phyloP scores from a whole-genome alignment of 441 rosid species.

The Mallotus japonicus region DNA sequence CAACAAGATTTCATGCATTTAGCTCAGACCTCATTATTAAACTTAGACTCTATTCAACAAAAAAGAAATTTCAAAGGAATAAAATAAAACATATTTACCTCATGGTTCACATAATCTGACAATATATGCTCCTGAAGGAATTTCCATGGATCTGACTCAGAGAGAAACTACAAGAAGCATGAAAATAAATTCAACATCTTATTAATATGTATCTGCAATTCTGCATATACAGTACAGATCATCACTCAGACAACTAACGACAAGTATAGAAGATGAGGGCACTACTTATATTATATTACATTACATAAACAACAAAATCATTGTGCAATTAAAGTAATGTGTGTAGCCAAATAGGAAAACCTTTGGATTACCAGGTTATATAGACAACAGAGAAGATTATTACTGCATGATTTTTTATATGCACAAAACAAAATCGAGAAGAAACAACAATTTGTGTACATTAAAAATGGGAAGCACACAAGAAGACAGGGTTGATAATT shows the following conservation, averaged over 20 bases:
- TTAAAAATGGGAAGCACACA: background rate
- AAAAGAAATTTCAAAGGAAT: constrained; percentile 12
- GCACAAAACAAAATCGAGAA: background rate
- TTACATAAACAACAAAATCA: background rate
- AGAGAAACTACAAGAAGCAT: constrained; percentile 64
- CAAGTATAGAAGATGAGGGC: background rate
- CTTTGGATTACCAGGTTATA: background rate
- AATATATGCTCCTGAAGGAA: constrained; percentile 74
- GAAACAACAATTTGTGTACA: background rate
- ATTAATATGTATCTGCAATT: constrained; percentile 16
- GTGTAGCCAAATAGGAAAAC: background rate
- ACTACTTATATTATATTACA: background rate
- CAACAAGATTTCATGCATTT: background rate
- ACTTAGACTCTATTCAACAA: constrained; percentile 14
- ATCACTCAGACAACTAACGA: constrained; percentile 1
- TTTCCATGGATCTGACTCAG: constrained; percentile 89
- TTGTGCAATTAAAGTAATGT: constrained; percentile 3
- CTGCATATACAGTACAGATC: constrained; percentile 23
- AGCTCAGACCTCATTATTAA: background rate
- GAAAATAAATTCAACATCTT: constrained; percentile 10
- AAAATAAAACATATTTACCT: constrained; percentile 48
- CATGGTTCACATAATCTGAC: constrained; percentile 75
- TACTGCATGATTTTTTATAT: background rate
- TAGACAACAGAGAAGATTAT: background rate
- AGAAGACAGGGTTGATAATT: background rate